Conservation (phyloP, 2,329 filamentous ascomycete genomes). For the Neurospora sp. region DNA sequence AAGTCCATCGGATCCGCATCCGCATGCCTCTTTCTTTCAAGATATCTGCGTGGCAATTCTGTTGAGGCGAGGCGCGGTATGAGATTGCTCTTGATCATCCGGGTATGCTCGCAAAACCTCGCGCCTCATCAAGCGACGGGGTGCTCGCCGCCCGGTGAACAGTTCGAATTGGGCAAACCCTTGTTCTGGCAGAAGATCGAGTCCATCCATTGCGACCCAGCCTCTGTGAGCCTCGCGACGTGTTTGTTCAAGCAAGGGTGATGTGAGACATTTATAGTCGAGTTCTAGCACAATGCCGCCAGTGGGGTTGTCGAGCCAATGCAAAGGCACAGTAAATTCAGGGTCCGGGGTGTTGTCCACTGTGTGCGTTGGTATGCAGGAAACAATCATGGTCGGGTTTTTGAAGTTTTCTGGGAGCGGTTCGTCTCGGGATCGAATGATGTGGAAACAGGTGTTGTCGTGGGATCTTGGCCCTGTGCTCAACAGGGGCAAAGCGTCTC, state of each 20-base stretch:
- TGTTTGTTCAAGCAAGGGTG: conserved; percentile 60
- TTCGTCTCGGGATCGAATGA: conserved; percentile 48
- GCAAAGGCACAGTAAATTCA: conserved; percentile 56
- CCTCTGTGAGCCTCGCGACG: conserved; percentile 47
- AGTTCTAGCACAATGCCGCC: conserved; percentile 69
- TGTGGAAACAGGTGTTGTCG: conserved; percentile 38
- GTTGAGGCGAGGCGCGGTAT: conserved; percentile 28
- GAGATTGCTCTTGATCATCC: conserved; percentile 29
- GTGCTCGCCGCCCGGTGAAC: conserved; percentile 63
- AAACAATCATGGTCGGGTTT: conserved; percentile 63
- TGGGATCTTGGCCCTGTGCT: conserved; percentile 31
- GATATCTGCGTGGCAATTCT: conserved; percentile 31
- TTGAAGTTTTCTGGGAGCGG: conserved; percentile 55
- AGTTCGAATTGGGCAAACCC: conserved; percentile 75
- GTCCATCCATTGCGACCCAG: conserved; percentile 67
- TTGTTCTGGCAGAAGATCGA: conserved; percentile 69
- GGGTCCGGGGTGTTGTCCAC: conserved; percentile 54
- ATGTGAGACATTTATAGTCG: conserved; percentile 64
- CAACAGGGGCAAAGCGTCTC: conserved; percentile 32
- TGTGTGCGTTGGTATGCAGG: conserved; percentile 63
- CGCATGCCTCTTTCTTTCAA: conserved; percentile 10
- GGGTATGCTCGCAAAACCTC: conserved; percentile 44
- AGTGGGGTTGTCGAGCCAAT: conserved; percentile 63
- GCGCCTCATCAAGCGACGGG: conserved; percentile 58
- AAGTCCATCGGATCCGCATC: background rate